Evolutionary conservation across 495 filamentous ascomycete genomes (phyloP).

Genomic region (Neurospora sp.): DNA sequence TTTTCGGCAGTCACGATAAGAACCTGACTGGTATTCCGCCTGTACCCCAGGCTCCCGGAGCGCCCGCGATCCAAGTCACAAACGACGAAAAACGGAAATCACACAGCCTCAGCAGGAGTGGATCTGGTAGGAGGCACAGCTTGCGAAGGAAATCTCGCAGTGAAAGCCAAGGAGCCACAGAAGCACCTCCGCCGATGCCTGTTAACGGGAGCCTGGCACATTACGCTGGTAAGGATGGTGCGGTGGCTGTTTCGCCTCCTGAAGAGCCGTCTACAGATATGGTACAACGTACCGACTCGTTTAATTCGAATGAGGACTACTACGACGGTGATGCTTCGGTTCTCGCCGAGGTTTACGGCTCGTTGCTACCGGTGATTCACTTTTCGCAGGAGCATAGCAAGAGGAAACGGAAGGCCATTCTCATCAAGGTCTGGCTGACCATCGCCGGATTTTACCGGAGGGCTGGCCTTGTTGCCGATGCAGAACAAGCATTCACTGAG

Average conservation of each 20-base stretch:
- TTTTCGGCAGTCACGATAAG: constrained; percentile 17
- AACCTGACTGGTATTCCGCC: constrained; percentile 14
- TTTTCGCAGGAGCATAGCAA: constrained; percentile 41
- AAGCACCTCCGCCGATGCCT: neutral
- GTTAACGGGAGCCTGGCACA: neutral
- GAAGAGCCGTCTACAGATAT: constrained; percentile 1
- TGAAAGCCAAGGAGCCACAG: constrained; percentile 16
- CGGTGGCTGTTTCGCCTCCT: neutral
- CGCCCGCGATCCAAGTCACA: constrained; percentile 30
- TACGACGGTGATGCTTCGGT: neutral
- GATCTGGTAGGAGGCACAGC: constrained; percentile 30
- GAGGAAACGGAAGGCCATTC: constrained; percentile 48
- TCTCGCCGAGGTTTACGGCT: neutral
- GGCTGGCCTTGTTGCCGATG: constrained; percentile 67
- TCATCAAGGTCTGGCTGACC: constrained; percentile 80
- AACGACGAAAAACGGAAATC: constrained; percentile 26
- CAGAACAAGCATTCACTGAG: constrained; percentile 67
- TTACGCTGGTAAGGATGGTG: neutral
- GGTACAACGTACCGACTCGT: constrained; percentile 22
- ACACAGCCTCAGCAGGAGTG: constrained; percentile 29
- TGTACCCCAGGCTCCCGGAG: constrained; percentile 20
- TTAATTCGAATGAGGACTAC: constrained; percentile 13
- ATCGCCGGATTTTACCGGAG: constrained; percentile 80
- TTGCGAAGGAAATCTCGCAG: constrained; percentile 36
- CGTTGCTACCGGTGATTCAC: constrained; percentile 35